Conservation (phyloP, 805 yeast genomes). For the Saturnispora hagleri region DNA sequence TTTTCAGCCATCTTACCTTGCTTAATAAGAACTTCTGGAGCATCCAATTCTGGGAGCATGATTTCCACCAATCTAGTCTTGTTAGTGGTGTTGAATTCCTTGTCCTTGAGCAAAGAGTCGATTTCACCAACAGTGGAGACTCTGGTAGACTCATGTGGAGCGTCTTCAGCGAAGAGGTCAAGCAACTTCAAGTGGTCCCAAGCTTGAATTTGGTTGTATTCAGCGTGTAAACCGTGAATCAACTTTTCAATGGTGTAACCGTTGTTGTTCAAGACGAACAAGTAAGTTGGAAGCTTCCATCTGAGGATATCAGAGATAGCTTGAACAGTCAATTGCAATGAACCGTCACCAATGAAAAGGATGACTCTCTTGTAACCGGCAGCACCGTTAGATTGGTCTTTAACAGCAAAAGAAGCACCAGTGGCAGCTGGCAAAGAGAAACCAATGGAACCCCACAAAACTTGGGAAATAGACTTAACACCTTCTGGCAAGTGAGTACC, state of each 20-base stretch:
- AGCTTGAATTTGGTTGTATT: slow-evolving; percentile 57
- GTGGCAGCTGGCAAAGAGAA: slow-evolving; percentile 57
- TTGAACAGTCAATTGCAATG: slow-evolving; percentile 65
- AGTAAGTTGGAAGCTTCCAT: slow-evolving; percentile 58
- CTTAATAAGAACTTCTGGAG: slow-evolving; percentile 53
- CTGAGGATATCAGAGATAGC: slow-evolving; percentile 62
- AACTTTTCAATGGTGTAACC: slow-evolving; percentile 72
- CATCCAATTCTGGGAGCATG: slow-evolving; percentile 62
- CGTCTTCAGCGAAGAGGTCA: slow-evolving; percentile 50
- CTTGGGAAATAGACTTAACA: slow-evolving; percentile 62
- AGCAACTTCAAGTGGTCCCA: slow-evolving; percentile 57
- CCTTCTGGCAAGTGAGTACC: slow-evolving; percentile 56
- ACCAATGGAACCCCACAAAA: slow-evolving; percentile 71
- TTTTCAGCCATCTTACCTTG: slow-evolving; percentile 50
- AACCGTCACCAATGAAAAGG: slow-evolving; percentile 68
- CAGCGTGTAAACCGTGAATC: slow-evolving; percentile 59
- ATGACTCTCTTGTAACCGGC: slow-evolving; percentile 42
- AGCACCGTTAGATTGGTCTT: slow-evolving; percentile 50
- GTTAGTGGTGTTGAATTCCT: slow-evolving; percentile 42
- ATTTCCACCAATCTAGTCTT: slow-evolving; percentile 60
- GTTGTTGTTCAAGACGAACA: slow-evolving; percentile 60
- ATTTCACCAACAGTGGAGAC: slow-evolving; percentile 52
- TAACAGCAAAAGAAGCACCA: slow-evolving; percentile 63
- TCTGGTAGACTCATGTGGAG: slow-evolving; percentile 43
- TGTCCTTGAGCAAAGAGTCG: slow-evolving; percentile 38